A percentile compares a stretch with the other conserved stretches of the same genome.
Conservation (phyloP, 2,329 filamentous ascomycete genomes). For the Diaporthe vexans region DNA sequence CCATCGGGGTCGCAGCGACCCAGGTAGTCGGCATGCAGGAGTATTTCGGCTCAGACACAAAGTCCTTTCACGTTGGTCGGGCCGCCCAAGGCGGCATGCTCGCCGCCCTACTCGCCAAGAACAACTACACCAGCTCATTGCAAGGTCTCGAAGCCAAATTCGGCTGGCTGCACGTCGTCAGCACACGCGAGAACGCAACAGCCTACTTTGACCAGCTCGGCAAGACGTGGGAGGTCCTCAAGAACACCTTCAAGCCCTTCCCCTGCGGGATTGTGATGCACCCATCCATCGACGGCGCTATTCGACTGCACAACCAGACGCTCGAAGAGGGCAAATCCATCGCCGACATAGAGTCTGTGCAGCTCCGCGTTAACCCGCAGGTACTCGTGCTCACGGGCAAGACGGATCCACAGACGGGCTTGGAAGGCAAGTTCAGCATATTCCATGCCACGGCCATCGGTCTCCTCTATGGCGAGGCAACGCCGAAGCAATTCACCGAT, state of each 20-base stretch:
- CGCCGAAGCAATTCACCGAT: constrained; percentile 65
- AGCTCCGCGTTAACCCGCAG: constrained; percentile 63
- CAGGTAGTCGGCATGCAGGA: constrained; percentile 67
- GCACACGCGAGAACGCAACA: constrained; percentile 48
- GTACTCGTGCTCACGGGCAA: constrained; percentile 68
- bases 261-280: constrained; percentile 71
- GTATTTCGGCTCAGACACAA: constrained; percentile 69
- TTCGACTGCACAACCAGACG: constrained; percentile 57
- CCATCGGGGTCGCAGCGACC: constrained; percentile 66
- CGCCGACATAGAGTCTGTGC: constrained; percentile 54
- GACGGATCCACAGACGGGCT: constrained; percentile 60
- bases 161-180: constrained; percentile 67
- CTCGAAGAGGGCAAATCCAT: constrained; percentile 48
- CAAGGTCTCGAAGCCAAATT: constrained; percentile 64
- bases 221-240: constrained; percentile 63
- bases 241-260: constrained; percentile 70
- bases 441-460: constrained; percentile 67
- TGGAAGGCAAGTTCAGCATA: constrained; percentile 67
- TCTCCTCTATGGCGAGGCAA: constrained; percentile 64
- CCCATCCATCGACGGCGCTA: constrained; percentile 66
- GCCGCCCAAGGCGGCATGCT: constrained; percentile 66
- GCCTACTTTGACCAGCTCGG: constrained; percentile 6
- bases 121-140: constrained; percentile 63
- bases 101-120: constrained; percentile 54
- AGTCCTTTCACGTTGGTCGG: constrained; percentile 67